Percentiles rank a stretch among this genome's conserved stretches.
Evolutionary conservation across 495 filamentous ascomycete genomes (phyloP).

Genomic region (Penicillium chermesinum): DNA sequence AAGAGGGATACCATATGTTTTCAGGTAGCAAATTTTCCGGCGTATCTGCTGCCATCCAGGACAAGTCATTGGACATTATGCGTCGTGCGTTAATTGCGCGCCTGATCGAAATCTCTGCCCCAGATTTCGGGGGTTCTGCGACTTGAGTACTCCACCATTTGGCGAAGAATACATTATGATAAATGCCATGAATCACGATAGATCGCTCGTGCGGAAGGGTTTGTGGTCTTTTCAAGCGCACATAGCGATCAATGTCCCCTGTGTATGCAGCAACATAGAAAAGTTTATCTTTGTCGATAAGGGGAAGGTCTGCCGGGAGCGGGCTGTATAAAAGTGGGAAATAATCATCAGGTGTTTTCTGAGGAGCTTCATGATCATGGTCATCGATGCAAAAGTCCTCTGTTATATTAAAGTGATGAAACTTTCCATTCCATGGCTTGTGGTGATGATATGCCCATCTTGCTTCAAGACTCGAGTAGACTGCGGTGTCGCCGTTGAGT

Average conservation of each 20-base stretch:
- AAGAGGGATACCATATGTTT: background rate
- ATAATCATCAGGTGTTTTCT: constrained; percentile 4
- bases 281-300: constrained; percentile 7
- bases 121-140: constrained; percentile 1
- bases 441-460: background rate
- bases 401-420: constrained; percentile 11
- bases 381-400: constrained; percentile 12
- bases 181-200: constrained; percentile 8
- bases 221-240: constrained; percentile 7
- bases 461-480: constrained; percentile 12
- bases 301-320: constrained; percentile 5
- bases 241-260: constrained; percentile 7
- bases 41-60: constrained; percentile 4
- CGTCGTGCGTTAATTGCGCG: constrained; percentile 9
- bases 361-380: constrained; percentile 2
- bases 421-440: constrained; percentile 1
- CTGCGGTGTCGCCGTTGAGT: constrained; percentile 26
- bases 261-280: constrained; percentile 6
- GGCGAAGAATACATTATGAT: constrained; percentile 6
- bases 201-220: constrained; percentile 6
- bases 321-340: constrained; percentile 4
- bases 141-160: constrained; percentile 10
- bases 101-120: background rate
- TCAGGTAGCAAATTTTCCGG: background rate
- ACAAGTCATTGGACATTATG: constrained; percentile 7